Evolutionary conservation across 2,329 filamentous ascomycete species (phyloP).

Genomic region (Cladophialophora bantiana): DNA sequence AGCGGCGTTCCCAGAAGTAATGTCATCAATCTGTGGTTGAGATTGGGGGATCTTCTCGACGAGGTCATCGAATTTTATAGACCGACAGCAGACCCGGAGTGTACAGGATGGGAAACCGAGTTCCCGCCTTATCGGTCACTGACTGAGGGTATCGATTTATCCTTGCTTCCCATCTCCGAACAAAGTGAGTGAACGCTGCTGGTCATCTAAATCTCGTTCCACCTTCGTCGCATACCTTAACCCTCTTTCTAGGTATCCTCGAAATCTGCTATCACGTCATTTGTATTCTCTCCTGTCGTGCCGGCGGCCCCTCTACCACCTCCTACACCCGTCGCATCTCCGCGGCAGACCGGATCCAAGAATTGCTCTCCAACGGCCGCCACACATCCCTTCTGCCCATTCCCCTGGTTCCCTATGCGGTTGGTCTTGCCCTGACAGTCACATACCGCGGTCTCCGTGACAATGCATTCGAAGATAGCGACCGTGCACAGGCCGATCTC

Average conservation of each 20-base stretch:
- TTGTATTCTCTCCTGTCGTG: slow-evolving; percentile 64
- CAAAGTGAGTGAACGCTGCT: slow-evolving; percentile 28
- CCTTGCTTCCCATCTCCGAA: slow-evolving; percentile 18
- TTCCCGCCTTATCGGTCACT: slow-evolving; percentile 48
- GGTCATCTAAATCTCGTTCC: not conserved
- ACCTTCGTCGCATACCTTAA: not conserved
- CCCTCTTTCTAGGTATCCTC: slow-evolving; percentile 52
- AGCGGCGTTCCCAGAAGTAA: slow-evolving; percentile 25
- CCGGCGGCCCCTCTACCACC: slow-evolving; percentile 56
- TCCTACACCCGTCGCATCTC: slow-evolving; percentile 63
- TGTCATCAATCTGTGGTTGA: slow-evolving; percentile 49
- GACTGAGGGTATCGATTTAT: slow-evolving; percentile 30
- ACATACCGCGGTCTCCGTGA: slow-evolving; percentile 64
- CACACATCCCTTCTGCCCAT: slow-evolving; percentile 54
- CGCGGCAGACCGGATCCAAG: slow-evolving; percentile 63
- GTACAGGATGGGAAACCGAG: slow-evolving; percentile 49
- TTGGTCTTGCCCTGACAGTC: slow-evolving; percentile 62
- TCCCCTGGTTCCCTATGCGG: slow-evolving; percentile 63
- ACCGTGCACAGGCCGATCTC: slow-evolving; percentile 48
- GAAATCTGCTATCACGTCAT: slow-evolving; percentile 65
- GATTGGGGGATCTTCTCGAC: slow-evolving; percentile 48
- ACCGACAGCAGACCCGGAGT: slow-evolving; percentile 44
- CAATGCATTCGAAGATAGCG: slow-evolving; percentile 52
- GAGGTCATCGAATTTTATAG: slow-evolving; percentile 51
- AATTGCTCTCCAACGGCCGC: slow-evolving; percentile 49